Base-by-base conservation (phyloP, 495 filamentous ascomycete genomes). In the Aspergillus cavernicola region DNA sequence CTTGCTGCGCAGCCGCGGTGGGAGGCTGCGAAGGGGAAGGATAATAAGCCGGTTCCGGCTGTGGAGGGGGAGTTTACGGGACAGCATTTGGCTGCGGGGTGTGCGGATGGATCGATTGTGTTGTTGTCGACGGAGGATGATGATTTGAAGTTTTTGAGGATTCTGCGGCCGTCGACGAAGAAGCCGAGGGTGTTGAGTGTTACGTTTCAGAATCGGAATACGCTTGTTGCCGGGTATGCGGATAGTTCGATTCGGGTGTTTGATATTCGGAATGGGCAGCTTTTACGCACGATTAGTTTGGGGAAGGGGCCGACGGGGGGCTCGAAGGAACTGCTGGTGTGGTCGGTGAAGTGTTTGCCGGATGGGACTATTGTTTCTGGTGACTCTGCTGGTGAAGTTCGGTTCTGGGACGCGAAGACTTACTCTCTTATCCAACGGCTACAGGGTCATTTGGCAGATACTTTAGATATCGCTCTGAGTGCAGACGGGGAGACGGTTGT, bases 351-450 rank as follows among this genome's bases (percentile, higher is more conserved):
- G 68, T 89, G 84, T 57, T 75, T 97, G 29, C 79, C 83, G 11
- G 86, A 92, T 62, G 92, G 92, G 22, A 89, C 91, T 40, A 89
- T 99, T 51, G 86, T 99, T 12, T 95, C 91, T 10, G 95, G 89
- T 38, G 92, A 97, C 68, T 97, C 93, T 15, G 90, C 89, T 9
- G 93, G 93, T 26, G 89, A 96, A 63, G 75, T 99, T 9, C 83
- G 86, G 46, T 90, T 97, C 66, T 97, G 89, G 87, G 90, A 97
- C 67, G 89, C 88, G 31, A 92, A 86, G 73, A 95, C 85, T 43
- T 95, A 92, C 60, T 86, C 90, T 4, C 83, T 96, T 32, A 74
- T 84, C 23, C 93, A 97, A 65, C 80, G 92, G 43, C 80, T 97
- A 43, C 81, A 89, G 62, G 80, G 85, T 15, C 93, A 97, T 58